phyloP scores from a whole-genome alignment of 1,284 basidiomycete genomes.

The Lignosus rhinocerotis region DNA sequence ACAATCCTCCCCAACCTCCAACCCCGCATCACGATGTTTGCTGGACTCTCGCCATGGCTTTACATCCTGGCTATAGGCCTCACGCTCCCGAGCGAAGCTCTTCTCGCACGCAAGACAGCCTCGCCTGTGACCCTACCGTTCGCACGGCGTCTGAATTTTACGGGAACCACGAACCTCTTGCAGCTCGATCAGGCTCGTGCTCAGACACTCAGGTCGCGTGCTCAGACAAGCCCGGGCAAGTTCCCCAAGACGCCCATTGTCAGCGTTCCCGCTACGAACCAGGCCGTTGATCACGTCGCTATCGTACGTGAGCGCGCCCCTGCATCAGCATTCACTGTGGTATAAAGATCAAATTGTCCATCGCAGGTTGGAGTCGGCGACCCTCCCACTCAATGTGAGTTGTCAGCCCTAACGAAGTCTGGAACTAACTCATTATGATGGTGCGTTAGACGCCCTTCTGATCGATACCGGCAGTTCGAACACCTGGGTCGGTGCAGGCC shows the following conservation, averaged over 20 bases:
- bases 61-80: background rate
- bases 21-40: background rate
- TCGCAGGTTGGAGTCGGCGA: constrained; percentile 29
- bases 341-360: background rate
- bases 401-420: background rate
- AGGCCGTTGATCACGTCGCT: constrained; percentile 26
- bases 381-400: constrained; percentile 30
- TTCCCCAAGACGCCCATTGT: constrained; percentile 3
- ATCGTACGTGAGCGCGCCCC: constrained; percentile 14
- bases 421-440: no score
- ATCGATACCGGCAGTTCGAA: constrained; percentile 37
- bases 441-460: constrained; percentile 9
- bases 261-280: constrained; percentile 24
- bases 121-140: constrained; percentile 24
- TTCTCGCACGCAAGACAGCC: constrained; percentile 14
- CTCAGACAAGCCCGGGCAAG: background rate
- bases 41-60: constrained; percentile 7
- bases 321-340: background rate
- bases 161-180: constrained; percentile 21
- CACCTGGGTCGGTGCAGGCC: constrained; percentile 54
- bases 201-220: constrained; percentile 16
- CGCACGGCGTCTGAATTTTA: constrained; percentile 25
- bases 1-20: background rate
- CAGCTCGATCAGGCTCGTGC: constrained; percentile 27
- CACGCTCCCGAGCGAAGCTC: constrained; percentile 2